phyloP scores from a whole-genome alignment of 78 protist species.

The Dictyostelium firmibasis region DNA sequence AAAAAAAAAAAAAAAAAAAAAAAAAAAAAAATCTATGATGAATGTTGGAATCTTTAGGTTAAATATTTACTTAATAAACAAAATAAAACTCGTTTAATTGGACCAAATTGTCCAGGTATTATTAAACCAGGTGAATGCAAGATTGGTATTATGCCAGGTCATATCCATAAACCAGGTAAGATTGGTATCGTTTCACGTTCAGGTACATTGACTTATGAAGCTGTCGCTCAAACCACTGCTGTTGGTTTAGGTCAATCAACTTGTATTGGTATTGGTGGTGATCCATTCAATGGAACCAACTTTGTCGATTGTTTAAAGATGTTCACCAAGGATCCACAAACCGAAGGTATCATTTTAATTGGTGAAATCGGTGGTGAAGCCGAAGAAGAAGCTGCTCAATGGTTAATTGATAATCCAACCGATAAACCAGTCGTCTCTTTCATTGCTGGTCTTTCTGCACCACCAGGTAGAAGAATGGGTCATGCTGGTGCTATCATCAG shows the following conservation, averaged over 20 bases:
- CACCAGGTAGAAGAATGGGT: slow-evolving; percentile 99
- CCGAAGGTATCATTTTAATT: slow-evolving; percentile 97
- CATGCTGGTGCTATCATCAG: slow-evolving; percentile 99
- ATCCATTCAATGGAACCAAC: slow-evolving; percentile 99
- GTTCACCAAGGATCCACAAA: slow-evolving; percentile 94
- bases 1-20: too few species aligned
- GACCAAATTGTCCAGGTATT: slow-evolving; percentile 99
- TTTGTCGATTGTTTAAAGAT: slow-evolving; percentile 96
- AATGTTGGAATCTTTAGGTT: slow-evolving; percentile 63
- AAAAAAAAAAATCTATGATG: not conserved
- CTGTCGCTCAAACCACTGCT: slow-evolving; percentile 98
- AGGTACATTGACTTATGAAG: slow-evolving; percentile 99
- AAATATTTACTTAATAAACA: slow-evolving; percentile 87
- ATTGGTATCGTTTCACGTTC: slow-evolving; percentile 99
- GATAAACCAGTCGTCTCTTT: slow-evolving; percentile 97
- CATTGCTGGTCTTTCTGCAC: slow-evolving; percentile 98
- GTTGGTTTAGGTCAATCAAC: slow-evolving; percentile 98
- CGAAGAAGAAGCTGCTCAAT: slow-evolving; percentile 99
- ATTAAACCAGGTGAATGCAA: slow-evolving; percentile 99
- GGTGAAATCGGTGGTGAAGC: slow-evolving; percentile 99
- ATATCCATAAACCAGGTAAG: slow-evolving; percentile 97
- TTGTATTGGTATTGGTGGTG: slow-evolving; percentile 99
- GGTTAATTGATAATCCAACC: slow-evolving; percentile 81
- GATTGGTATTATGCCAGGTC: slow-evolving; percentile 99
- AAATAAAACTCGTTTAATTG: slow-evolving; percentile 95